Evolutionary conservation across 2,329 filamentous ascomycete species (phyloP).

Genomic region (Rhytidhysteron rufulum): DNA sequence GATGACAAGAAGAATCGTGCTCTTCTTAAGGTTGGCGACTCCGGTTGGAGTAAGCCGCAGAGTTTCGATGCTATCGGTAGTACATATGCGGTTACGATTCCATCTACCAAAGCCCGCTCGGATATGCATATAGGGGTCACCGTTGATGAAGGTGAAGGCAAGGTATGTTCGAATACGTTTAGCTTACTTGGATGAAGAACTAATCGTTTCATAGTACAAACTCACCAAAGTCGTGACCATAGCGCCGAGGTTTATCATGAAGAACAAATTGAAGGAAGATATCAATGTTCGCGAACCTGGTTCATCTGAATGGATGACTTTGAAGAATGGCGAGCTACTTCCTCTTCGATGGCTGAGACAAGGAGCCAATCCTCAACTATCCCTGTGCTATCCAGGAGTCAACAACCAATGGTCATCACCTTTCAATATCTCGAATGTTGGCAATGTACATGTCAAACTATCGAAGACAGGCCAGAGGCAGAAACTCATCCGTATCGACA

Average conservation of each 20-base stretch:
- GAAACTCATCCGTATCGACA: conserved; percentile 78
- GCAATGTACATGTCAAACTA: conserved; percentile 88
- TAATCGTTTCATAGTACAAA: conserved; percentile 60
- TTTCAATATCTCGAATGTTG: conserved; percentile 94
- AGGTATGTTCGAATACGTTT: conserved; percentile 39
- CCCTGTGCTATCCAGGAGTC: conserved; percentile 85
- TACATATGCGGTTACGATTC: conserved; percentile 80
- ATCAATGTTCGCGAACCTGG: conserved; percentile 88
- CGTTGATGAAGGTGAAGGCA: conserved; percentile 86
- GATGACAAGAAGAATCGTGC: conserved; percentile 91
- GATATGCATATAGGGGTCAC: conserved; percentile 92
- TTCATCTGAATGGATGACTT: conserved; percentile 76
- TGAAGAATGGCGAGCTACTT: conserved; percentile 74
- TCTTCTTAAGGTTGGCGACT: conserved; percentile 81
- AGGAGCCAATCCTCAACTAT: conserved; percentile 79
- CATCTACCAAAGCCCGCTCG: conserved; percentile 63
- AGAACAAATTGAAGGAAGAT: conserved; percentile 87
- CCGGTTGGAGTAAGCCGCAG: conserved; percentile 94
- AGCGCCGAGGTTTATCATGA: conserved; percentile 85
- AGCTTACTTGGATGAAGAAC: neutral
- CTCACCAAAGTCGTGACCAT: conserved; percentile 93
- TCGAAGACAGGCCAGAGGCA: conserved; percentile 88
- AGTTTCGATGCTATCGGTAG: conserved; percentile 98
- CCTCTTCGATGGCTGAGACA: conserved; percentile 89
- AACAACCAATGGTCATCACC: conserved; percentile 98